Evolutionary conservation across 2,329 filamentous ascomycete species (phyloP), one percentile per base, ranked within the genome.

Genomic region (Xylariaceae sp.): DNA sequence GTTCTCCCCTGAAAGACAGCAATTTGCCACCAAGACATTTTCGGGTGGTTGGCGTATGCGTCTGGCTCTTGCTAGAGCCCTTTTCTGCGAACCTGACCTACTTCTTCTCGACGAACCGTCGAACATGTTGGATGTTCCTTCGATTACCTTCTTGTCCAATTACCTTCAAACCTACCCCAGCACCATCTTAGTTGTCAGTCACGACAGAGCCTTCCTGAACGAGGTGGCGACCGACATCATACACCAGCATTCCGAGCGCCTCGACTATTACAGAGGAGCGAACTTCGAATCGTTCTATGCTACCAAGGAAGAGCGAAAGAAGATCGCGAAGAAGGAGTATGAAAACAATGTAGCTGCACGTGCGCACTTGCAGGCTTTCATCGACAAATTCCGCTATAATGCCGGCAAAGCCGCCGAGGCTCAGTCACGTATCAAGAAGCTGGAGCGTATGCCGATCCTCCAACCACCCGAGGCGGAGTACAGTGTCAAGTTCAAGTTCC

Each of bases 81-180:
- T 99, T 31, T 99, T 99, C 81, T 99, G 95, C 79, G 95, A 99
- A 74, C 95, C 95, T 39, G 95, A 99, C 77, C 81, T 99, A 49
- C 79, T 99, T 58, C 84, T 99, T 74, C 92, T 99, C 67, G 95
- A 99, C 80, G 95, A 99, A 87, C 95, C 95, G 78, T 98, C 94
- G 53, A 98, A 98, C 87, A 98, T 98, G 94, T 92, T 99, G 91
- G 95, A 98, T 78, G 95, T 99, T 56, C 95, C 95, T n/a, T 98
- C 95, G 21, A 98, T 99, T 72, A 96, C 95, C 54, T 99, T 98
- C 85, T 84, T 99, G 73, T 90, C 94, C 44, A 94, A 93, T 71
- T 99, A 99, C 73, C 88, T 99, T 7, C 93, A 97, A 75, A 82
- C 81, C 45, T 99, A 99, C 72, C 94, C 94, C 34, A 96, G 92